These are phyloP conservation scores for Chrysopogon serrulatus DNA, from an alignment of 176 grass and related monocot species.

Conservation along the genomic window DNA sequence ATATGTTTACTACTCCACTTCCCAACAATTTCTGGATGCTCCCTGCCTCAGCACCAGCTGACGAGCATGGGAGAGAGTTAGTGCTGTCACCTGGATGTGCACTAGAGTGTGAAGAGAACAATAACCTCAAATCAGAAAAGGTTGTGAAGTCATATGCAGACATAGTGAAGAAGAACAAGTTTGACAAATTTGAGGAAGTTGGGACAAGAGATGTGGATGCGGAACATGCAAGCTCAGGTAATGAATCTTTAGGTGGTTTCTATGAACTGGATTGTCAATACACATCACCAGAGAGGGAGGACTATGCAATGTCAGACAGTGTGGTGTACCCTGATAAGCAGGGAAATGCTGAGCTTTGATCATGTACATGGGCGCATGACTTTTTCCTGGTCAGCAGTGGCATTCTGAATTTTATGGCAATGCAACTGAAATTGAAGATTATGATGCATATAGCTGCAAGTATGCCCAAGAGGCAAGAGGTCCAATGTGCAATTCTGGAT, in stretches of 20 bases:
- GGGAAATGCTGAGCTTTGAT: constrained; percentile 5
- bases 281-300: constrained; percentile 11
- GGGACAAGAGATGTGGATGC: neutral
- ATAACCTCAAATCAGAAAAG: constrained; percentile 19
- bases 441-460: neutral
- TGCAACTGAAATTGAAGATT: constrained; percentile 11
- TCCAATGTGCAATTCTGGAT: constrained; percentile 15
- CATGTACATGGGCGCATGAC: constrained; percentile 10
- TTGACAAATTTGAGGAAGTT: constrained; percentile 14
- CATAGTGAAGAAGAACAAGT: constrained; percentile 31
- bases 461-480: neutral
- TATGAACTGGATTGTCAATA: constrained; percentile 23
- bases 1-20: constrained; percentile 55
- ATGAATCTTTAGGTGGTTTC: constrained; percentile 15
- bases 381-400: constrained; percentile 8
- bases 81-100: neutral
- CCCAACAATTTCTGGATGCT: constrained; percentile 37
- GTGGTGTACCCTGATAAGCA: constrained; percentile 16
- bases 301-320: neutral
- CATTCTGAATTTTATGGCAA: constrained; percentile 15
- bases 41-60: constrained; percentile 10
- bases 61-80: constrained; percentile 9
- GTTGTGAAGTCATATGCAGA: constrained; percentile 36
- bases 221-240: constrained; percentile 19
- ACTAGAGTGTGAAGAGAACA: neutral